Evolutionary conservation across 176 grass and related monocot species (phyloP).

Genomic region (Oryza punctata): DNA sequence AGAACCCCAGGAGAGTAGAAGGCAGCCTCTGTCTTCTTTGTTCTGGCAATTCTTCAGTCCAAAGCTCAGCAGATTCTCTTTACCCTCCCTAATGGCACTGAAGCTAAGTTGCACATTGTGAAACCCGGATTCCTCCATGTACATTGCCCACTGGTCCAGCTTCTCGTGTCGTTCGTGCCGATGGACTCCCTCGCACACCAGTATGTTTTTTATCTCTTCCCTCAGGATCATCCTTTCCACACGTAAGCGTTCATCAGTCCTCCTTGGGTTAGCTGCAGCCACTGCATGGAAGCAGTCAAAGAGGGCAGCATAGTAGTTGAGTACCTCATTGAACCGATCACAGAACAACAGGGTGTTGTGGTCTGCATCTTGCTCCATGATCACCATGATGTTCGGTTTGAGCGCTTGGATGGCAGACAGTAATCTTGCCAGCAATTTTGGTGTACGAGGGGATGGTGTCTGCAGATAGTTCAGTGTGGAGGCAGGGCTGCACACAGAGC

Average conservation of each 20-base stretch:
- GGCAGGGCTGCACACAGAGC: constrained; percentile 23
- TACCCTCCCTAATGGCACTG: constrained; percentile 42
- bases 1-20: constrained; percentile 20
- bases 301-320: too few relatives aligned
- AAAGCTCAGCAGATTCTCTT: constrained; percentile 29
- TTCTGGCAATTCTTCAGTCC: constrained; percentile 14
- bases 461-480: constrained; percentile 36
- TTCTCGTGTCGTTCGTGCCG: constrained; percentile 44
- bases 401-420: constrained; percentile 29
- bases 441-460: constrained; percentile 31
- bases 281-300: constrained; percentile 15
- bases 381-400: constrained; percentile 41
- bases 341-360: constrained; percentile 21
- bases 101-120: constrained; percentile 47
- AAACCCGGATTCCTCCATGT: constrained; percentile 47
- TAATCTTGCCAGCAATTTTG: constrained; percentile 14
- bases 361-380: constrained; percentile 61
- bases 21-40: constrained; percentile 28
- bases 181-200: constrained; percentile 43
- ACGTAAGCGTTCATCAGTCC: constrained; percentile 9
- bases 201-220: constrained; percentile 49
- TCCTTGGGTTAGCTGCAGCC: not conserved
- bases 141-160: constrained; percentile 48
- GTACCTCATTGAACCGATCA: too few relatives aligned
- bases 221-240: constrained; percentile 49